Evolutionary conservation across 2,329 filamentous ascomycete species (phyloP), one percentile per base, ranked within the genome.

Genomic region (Cladophialophora yegresii): DNA sequence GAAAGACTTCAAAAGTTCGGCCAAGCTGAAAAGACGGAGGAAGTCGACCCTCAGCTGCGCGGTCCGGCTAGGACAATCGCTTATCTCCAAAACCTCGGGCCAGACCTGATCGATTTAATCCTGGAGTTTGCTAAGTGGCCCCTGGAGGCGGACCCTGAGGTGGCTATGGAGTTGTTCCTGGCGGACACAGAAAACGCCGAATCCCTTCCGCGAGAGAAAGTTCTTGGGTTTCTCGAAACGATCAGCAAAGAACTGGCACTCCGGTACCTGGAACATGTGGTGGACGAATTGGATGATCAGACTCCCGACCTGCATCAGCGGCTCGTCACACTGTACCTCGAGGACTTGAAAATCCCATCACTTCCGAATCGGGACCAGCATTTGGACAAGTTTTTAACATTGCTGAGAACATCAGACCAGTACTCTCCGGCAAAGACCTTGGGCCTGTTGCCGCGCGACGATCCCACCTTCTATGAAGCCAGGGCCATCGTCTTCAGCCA

Each of bases 131-230:
- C 91, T 0, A 88, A 89, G 70, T 99, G 95, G 95, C 91, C 92
- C 0, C 77, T 99, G 16, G 83, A 85, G 61, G 84, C 83, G 13
- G 87, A 91, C 67, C 86, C 92, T 0, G 83, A 87, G 1, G 79
- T 91, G 45, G 93, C 90, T 4, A 96, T 99, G 89, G 92, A 97
- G 69, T 85, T 99, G 0, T 99, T 99, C 76, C 79, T 95, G 0
- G 91, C 91, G 0, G 95, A 99, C 74, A 95, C 92, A 0, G 92
- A 96, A 74, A 98, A 98, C 72, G 93, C 95, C 0, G 95, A 98
- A 79, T 92, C 88, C 0, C 77, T 99, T 10, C 92, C 93, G 2
- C 84, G 93, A 49, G 85, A 90, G 32, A 84, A 80, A 58, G 90
- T 99, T 0, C 81, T 93, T 2, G 80, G 83, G 1, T 98, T 93